Evolutionary conservation across 495 filamentous ascomycete genomes (phyloP).

Genomic region (Daldinia childiae): DNA sequence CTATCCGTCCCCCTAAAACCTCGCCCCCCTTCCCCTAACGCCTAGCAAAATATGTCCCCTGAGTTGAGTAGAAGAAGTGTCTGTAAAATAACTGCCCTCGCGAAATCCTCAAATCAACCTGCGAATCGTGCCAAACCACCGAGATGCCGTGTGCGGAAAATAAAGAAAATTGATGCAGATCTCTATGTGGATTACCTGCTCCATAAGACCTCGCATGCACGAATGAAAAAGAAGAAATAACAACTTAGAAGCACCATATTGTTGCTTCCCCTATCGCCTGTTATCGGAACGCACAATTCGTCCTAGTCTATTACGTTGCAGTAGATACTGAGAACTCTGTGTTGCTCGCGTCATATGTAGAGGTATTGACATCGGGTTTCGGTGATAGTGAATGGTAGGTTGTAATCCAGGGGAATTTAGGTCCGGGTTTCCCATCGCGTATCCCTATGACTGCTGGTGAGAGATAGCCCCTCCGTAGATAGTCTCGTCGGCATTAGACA

Average conservation of each 20-base stretch:
- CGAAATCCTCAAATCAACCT: slow-evolving; percentile 21
- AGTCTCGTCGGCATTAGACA: slow-evolving; percentile 25
- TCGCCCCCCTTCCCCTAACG: slow-evolving; percentile 29
- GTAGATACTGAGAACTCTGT: background rate
- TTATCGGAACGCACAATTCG: background rate
- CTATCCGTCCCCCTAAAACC: slow-evolving; percentile 6
- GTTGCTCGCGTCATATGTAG: background rate
- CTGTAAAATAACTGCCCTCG: slow-evolving; percentile 10
- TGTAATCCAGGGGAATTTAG: background rate
- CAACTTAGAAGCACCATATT: background rate
- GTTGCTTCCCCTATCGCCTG: background rate
- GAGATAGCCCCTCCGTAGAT: slow-evolving; percentile 28
- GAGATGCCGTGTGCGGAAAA: slow-evolving; percentile 30
- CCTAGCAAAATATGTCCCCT: slow-evolving; percentile 27
- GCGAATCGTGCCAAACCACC: slow-evolving; percentile 32
- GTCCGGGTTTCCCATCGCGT: slow-evolving; percentile 13
- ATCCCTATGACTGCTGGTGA: slow-evolving; percentile 41
- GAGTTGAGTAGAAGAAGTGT: slow-evolving; percentile 24
- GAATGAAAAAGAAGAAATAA: slow-evolving; percentile 14
- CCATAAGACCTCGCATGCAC: slow-evolving; percentile 35
- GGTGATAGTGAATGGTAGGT: background rate
- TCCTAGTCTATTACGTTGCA: slow-evolving; percentile 7
- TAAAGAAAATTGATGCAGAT: slow-evolving; percentile 30
- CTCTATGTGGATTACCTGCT: slow-evolving; percentile 39
- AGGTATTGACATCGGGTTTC: background rate